Evolutionary conservation across 176 grass and related monocot species (phyloP), one percentile per base, ranked within the genome.

Genomic region (Ensete glaucum): DNA sequence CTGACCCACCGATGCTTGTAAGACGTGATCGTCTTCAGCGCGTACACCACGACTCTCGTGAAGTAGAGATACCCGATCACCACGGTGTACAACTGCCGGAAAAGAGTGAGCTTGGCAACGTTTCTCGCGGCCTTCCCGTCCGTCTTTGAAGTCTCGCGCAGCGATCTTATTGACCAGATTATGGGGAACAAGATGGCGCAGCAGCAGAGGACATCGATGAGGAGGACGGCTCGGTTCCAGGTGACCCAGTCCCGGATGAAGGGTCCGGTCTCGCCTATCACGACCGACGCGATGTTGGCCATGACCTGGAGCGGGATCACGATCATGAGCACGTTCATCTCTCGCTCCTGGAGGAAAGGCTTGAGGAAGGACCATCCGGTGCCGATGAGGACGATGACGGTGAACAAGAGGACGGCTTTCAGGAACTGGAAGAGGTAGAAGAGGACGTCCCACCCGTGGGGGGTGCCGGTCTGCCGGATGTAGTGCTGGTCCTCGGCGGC

Each of bases 1-100:
- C 93, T 97, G 51, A 93, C 88, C 93, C 93, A 97, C 83, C 93
- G 83, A 74, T 90, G 93, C 80, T 97, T 97, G 87, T 97, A 97
- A 67, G 89, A 90, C 15, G 93, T 85, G 64, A 97, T 97, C 21
- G 93, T 97, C 82, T 88, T 93, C 29, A 93, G 85, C 1, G 93
- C 93, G 54, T 97, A 97, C n/a, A 97, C 93, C 71, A 97, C 92
- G 73, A 97, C 90, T 82, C 93, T 89, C 9, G 93, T 97, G 85
- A 90, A 97, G 75, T 93, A 97, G 1, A 97, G 22, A 81, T 97
- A 97, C 9, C 93, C 93, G 62, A 97, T 92, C 3, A 97, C 93
- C 0, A 87, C 93, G 7, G 90, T 83, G 43, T 97, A 97, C 81
- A 97, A 97, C 77, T 93, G 93, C 81, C 93, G 90, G 85, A 97